Conservation (phyloP, 2,329 filamentous ascomycete genomes). For the Botryotinia convoluta region DNA sequence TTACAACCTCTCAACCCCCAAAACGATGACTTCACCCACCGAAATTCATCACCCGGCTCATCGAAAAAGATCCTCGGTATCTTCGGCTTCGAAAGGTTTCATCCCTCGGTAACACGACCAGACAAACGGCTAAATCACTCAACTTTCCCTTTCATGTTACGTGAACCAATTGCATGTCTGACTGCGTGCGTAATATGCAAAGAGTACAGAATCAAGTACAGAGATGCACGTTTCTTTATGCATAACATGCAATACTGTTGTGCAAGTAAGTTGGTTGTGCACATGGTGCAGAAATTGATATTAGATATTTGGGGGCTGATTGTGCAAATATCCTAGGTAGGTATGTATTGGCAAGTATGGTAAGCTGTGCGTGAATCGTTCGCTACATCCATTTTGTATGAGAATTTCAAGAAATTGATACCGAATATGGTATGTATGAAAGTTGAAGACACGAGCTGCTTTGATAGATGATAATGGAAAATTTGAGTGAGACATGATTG, state of each 20-base stretch:
- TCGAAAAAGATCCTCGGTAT: background rate
- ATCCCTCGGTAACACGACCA: background rate
- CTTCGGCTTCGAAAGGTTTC: background rate
- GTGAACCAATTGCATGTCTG: background rate
- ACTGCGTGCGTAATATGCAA: conserved; percentile 6
- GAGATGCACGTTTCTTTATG: conserved; percentile 3
- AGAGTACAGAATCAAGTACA: conserved; percentile 9
- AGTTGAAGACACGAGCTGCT: background rate
- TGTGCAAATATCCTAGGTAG: background rate
- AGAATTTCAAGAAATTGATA: too few relatives aligned
- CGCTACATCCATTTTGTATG: background rate
- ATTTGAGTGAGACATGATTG: background rate
- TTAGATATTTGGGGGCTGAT: background rate
- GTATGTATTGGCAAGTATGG: background rate
- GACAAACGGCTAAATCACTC: background rate
- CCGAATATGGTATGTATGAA: background rate
- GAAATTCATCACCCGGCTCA: background rate
- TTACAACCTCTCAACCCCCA: background rate
- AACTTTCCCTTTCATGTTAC: background rate
- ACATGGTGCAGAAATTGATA: background rate
- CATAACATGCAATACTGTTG: conserved; percentile 11
- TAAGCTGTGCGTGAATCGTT: background rate
- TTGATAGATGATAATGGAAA: background rate
- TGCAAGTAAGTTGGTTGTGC: background rate
- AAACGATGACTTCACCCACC: background rate